Evolutionary conservation across 352 stramenopile genomes (phyloP).

Genomic region (Globisporangium sylvaticum): DNA sequence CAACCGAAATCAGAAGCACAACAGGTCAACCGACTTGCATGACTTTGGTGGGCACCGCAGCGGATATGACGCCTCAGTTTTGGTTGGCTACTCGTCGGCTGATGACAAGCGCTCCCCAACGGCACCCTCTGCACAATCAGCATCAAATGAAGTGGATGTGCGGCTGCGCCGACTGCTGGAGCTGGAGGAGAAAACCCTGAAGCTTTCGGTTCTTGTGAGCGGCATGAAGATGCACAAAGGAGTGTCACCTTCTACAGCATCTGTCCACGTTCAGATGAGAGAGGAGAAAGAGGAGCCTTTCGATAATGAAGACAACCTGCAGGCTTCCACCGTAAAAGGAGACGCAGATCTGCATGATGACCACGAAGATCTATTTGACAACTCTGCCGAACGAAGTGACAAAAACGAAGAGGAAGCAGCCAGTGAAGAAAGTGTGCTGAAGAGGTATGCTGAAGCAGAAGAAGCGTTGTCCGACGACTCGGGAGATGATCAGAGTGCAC

Average conservation of each 20-base stretch:
- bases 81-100: background rate
- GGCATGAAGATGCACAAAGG: constrained; percentile 4
- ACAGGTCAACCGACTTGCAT: background rate
- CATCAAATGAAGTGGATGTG: background rate
- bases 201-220: constrained; percentile 12
- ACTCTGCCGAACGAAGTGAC: background rate
- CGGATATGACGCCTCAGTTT: constrained; percentile 7
- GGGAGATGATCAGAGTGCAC: background rate
- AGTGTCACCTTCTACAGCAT: too few species aligned
- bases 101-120: background rate
- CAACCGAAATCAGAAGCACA: background rate
- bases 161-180: constrained; percentile 6
- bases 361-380: background rate
- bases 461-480: background rate
- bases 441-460: background rate
- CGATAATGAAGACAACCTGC: background rate
- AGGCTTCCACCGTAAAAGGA: too few species aligned
- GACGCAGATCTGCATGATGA: background rate
- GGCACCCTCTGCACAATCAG: background rate
- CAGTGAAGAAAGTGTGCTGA: too few species aligned
- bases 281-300: background rate
- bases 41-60: background rate
- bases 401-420: background rate
- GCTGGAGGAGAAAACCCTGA: constrained; percentile 12
- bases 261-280: background rate